phyloP scores from a whole-genome alignment of 2,329 filamentous ascomycete genomes.

The Massarina eburnea region DNA sequence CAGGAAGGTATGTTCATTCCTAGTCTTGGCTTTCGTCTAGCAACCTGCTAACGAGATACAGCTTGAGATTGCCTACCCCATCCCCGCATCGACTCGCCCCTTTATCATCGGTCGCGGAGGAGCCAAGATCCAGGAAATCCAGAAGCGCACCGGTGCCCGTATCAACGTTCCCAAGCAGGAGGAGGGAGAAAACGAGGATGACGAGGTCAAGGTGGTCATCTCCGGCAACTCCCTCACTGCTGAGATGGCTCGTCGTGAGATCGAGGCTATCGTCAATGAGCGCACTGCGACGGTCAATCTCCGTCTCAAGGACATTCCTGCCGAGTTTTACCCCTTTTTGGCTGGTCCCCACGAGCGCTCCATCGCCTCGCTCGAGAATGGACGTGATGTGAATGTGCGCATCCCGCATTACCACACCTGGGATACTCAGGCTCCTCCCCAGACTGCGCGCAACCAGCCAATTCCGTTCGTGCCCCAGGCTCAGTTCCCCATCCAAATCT shows the following conservation, averaged over 20 bases:
- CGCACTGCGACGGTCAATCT: constrained; percentile 79
- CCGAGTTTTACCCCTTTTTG: constrained; percentile 95
- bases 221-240: constrained; percentile 91
- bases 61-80: constrained; percentile 72
- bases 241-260: constrained; percentile 78
- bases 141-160: constrained; percentile 84
- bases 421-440: constrained; percentile 67
- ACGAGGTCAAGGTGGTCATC: constrained; percentile 80
- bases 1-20: constrained; percentile 64
- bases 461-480: constrained; percentile 71
- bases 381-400: constrained; percentile 75
- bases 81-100: constrained; percentile 80
- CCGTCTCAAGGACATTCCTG: constrained; percentile 79
- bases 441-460: constrained; percentile 63
- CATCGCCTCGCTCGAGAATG: constrained; percentile 68
- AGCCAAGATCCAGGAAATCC: constrained; percentile 83
- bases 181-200: constrained; percentile 75
- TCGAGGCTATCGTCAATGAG: constrained; percentile 85
- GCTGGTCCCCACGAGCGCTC: constrained; percentile 73
- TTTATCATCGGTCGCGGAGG: constrained; percentile 94
- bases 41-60: constrained; percentile 32
- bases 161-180: constrained; percentile 88
- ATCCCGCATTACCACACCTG: constrained; percentile 82
- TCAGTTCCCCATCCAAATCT: constrained; percentile 79
- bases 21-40: neutral